Evolutionary conservation across 2,329 filamentous ascomycete genomes (phyloP).

Genomic region (Claviceps sorghi): DNA sequence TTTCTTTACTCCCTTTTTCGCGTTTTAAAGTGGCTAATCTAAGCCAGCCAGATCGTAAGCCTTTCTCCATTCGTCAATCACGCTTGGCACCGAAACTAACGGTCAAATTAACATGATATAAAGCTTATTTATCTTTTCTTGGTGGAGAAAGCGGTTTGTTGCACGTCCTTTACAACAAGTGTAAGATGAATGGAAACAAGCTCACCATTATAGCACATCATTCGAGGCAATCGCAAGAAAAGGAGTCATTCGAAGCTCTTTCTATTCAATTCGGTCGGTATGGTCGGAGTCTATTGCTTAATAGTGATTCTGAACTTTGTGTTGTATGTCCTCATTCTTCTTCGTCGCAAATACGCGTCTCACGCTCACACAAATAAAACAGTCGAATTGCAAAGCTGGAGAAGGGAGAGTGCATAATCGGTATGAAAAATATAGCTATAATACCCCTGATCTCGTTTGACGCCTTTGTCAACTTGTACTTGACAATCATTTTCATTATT

Average conservation of each 20-base stretch:
- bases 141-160: slow-evolving; percentile 42
- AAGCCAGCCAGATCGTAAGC: slow-evolving; percentile 17
- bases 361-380: neutral
- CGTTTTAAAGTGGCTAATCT: neutral
- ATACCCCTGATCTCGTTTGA: slow-evolving; percentile 49
- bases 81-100: too few species aligned
- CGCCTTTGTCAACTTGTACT: slow-evolving; percentile 45
- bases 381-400: slow-evolving; percentile 44
- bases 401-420: slow-evolving; percentile 44
- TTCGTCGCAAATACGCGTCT: neutral
- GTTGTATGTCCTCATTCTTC: slow-evolving; percentile 28
- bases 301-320: slow-evolving; percentile 45
- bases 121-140: slow-evolving; percentile 50
- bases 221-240: slow-evolving; percentile 35
- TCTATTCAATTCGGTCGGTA: slow-evolving; percentile 45
- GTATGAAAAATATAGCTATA: slow-evolving; percentile 43
- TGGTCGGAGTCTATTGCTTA: slow-evolving; percentile 30
- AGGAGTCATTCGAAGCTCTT: slow-evolving; percentile 44
- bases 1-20: neutral
- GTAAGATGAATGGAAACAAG: neutral
- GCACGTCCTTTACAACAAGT: slow-evolving; percentile 12
- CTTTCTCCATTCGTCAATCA: neutral
- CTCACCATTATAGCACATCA: slow-evolving; percentile 32
- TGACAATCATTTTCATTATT: slow-evolving; percentile 48
- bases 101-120: neutral